Conservation (phyloP, 768 basidiomycete genomes). For the Krasilnikovozyma curviuscula region DNA sequence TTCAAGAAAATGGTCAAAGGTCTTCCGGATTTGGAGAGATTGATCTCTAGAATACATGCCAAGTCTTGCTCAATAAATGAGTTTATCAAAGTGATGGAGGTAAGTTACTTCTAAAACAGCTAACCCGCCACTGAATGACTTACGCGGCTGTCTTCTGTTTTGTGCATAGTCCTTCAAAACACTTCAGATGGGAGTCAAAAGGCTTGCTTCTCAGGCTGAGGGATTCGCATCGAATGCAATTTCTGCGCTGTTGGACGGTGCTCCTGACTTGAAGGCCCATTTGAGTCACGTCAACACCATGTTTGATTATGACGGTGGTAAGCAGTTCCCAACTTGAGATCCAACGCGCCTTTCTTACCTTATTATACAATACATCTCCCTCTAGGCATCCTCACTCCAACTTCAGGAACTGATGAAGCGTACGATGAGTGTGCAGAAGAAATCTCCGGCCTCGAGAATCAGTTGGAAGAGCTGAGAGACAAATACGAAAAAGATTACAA, state of each 20-base stretch:
- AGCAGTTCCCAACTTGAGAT: too few species aligned
- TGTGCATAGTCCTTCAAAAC: slow-evolving; percentile 47
- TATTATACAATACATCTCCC: neutral
- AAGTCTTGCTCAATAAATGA: slow-evolving; percentile 71
- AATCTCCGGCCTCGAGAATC: slow-evolving; percentile 49
- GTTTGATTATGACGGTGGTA: slow-evolving; percentile 33
- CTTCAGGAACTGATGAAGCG: slow-evolving; percentile 61
- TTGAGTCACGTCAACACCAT: slow-evolving; percentile 53
- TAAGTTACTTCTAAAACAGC: slow-evolving; percentile 25
- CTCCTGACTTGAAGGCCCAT: slow-evolving; percentile 57
- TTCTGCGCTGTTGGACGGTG: slow-evolving; percentile 49
- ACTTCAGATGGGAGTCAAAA: slow-evolving; percentile 46
- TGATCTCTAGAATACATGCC: slow-evolving; percentile 87
- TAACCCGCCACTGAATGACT: neutral
- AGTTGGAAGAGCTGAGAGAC: slow-evolving; percentile 47
- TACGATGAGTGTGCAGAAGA: slow-evolving; percentile 61
- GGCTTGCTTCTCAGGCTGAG: slow-evolving; percentile 45
- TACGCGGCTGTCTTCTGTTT: neutral
- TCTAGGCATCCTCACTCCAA: slow-evolving; percentile 45
- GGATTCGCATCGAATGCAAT: slow-evolving; percentile 61
- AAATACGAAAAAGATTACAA: slow-evolving; percentile 47
- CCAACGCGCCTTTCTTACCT: slow-evolving; percentile 18
- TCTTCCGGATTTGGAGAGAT: slow-evolving; percentile 44
- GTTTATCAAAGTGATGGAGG: slow-evolving; percentile 63
- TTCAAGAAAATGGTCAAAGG: slow-evolving; percentile 58